Base-by-base conservation (phyloP, 2,329 filamentous ascomycete species). In the Sporothrix euskadiensis region DNA sequence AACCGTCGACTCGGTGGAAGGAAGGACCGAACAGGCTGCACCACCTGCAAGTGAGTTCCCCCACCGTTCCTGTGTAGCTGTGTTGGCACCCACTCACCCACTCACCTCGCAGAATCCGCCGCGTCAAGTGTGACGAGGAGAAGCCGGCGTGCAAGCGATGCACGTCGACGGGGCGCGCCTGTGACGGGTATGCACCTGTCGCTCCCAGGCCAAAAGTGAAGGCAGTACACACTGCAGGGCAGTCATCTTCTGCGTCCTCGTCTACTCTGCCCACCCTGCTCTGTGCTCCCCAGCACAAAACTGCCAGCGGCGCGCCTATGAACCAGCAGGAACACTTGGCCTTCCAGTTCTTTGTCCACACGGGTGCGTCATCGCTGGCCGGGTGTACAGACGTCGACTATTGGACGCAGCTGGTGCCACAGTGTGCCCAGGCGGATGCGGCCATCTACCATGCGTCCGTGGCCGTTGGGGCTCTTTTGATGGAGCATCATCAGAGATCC, bases 11-110 rank as follows among this genome's bases (percentile, higher is more conserved):
- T 72, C 3, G 71, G 71, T n/a, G 32, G n/a, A 10, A 26, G 71
- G 3, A 68, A 72, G 35, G 71, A 68, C 32, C 16, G 71, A 30
- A 72, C 71, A 9, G 61, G 71, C 56, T 68, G 71, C 49, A 68
- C 68, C n/a, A 68, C 59, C 44, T 72, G 71, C 71, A 72, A 72
- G 71, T 72, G 30, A 54, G 71, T 72, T 72, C 30, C 14, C 30
- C 10, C 16, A 14, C 16, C 8, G 30, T 6, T n/a, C 7, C 9
- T 14, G 35, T 9, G 8, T 2, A n/a, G 32, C 8, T 4, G 26
- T 30, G 35, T 26, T 44, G 9, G 8, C 41, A 44, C 41, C 8
- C 41, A 49, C 65, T 44, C 41, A 44, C 41, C 8, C 41, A 49
- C 65, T 68, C n/a, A 52, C 44, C 8, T 6, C 6, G 9, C 14